A percentile compares a stretch with the other conserved stretches of the same genome.
These are phyloP conservation scores for Aspergillus cejpii DNA, from an alignment of 2,329 filamentous ascomycete species.

Conservation along the genomic window DNA sequence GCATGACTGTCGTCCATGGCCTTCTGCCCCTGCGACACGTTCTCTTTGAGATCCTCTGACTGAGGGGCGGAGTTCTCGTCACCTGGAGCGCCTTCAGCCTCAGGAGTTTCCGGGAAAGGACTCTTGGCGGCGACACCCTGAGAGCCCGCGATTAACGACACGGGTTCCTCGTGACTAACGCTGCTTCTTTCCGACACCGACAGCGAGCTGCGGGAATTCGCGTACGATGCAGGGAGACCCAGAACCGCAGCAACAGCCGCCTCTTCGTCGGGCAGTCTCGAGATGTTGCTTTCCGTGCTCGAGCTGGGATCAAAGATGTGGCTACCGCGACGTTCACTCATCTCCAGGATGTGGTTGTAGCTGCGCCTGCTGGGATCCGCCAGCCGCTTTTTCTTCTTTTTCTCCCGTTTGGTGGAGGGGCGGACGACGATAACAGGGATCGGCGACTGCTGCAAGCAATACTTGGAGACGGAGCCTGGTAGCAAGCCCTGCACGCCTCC, in stretches of 20 bases:
- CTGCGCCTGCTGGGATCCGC: constrained; percentile 68
- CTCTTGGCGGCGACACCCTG: constrained; percentile 24
- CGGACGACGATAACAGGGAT: constrained; percentile 90
- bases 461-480: constrained; percentile 86
- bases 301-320: constrained; percentile 48
- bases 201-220: constrained; percentile 30
- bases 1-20: not conserved
- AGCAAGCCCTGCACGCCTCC: constrained; percentile 81
- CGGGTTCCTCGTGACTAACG: constrained; percentile 26
- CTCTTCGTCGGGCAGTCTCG: constrained; percentile 43
- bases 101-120: constrained; percentile 21
- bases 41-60: not conserved
- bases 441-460: constrained; percentile 87
- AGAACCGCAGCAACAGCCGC: constrained; percentile 47
- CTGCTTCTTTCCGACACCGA: constrained; percentile 32
- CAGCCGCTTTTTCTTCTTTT: constrained; percentile 79
- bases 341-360: constrained; percentile 70
- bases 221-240: constrained; percentile 35
- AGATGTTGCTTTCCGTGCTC: constrained; percentile 42
- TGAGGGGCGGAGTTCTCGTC: constrained; percentile 6
- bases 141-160: constrained; percentile 18
- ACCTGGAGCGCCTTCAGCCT: constrained; percentile 17
- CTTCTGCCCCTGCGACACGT: not conserved
- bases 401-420: constrained; percentile 76
- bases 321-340: constrained; percentile 49